phyloP scores from a whole-genome alignment of 345 rosid genomes.

The Citrus reticulata region DNA sequence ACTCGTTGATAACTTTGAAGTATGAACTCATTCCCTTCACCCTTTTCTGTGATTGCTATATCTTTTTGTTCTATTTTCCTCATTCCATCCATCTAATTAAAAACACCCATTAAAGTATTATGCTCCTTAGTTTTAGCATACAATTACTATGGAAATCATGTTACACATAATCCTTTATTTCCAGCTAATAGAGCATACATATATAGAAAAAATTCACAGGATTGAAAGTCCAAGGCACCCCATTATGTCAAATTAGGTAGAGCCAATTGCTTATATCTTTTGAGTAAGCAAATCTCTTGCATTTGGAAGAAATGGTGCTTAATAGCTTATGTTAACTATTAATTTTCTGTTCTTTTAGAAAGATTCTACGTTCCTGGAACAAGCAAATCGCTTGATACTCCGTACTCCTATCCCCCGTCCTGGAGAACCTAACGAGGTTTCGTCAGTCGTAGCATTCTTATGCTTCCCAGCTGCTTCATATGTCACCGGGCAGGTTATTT shows the following conservation, averaged over 20 bases:
- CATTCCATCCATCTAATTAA: too few species aligned
- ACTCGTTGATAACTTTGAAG: too few species aligned
- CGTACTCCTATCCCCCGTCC: slow-evolving; percentile 28
- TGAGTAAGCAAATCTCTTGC: too few species aligned
- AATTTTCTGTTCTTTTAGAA: background rate
- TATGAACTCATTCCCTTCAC: background rate
- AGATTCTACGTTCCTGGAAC: background rate
- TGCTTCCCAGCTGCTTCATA: slow-evolving; percentile 54
- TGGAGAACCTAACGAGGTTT: background rate
- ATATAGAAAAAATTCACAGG: too few species aligned
- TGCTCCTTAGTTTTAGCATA: too few species aligned
- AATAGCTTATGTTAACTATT: background rate
- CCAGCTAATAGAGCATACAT: too few species aligned
- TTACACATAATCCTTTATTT: too few species aligned
- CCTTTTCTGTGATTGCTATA: background rate
- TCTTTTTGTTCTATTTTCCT: too few species aligned
- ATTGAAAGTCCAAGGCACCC: too few species aligned
- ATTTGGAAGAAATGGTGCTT: background rate
- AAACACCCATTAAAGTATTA: too few species aligned
- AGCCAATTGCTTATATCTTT: background rate
- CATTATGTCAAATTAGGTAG: background rate
- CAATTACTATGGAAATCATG: too few species aligned
- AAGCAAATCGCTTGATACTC: background rate
- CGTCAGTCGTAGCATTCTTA: slow-evolving; percentile 35
- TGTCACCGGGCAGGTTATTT: slow-evolving; percentile 41